A percentile compares a stretch with the other conserved stretches of the same genome.
Conservation (phyloP, 495 filamentous ascomycete genomes). For the Apiosordaria backusii region DNA sequence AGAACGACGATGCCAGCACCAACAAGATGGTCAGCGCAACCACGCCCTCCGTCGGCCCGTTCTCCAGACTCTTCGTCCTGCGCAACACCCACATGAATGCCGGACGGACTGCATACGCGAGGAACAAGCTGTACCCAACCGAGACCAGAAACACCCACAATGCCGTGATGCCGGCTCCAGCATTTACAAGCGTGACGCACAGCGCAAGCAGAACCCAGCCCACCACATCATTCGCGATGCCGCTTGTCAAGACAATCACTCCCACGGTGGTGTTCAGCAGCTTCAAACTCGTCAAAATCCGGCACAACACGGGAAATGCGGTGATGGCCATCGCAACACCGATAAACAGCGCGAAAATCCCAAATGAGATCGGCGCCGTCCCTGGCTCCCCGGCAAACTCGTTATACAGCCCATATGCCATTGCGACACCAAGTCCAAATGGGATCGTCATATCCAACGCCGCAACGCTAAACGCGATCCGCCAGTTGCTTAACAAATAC, state of each 20-base stretch:
- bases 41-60: constrained; percentile 80
- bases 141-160: constrained; percentile 75
- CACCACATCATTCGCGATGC: constrained; percentile 84
- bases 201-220: constrained; percentile 92
- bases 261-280: constrained; percentile 79
- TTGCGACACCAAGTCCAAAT: constrained; percentile 60
- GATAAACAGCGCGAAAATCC: constrained; percentile 82
- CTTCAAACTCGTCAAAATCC: constrained; percentile 87
- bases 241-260: constrained; percentile 82
- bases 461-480: constrained; percentile 71
- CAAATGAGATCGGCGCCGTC: constrained; percentile 66
- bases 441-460: constrained; percentile 78
- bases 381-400: constrained; percentile 67
- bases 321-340: constrained; percentile 93
- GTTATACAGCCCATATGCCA: constrained; percentile 81
- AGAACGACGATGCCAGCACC: constrained; percentile 78
- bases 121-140: constrained; percentile 69
- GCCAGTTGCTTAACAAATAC: constrained; percentile 81
- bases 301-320: constrained; percentile 91
- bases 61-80: constrained; percentile 69
- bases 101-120: constrained; percentile 70
- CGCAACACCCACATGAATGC: constrained; percentile 68
- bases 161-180: constrained; percentile 74
- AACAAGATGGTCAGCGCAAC: constrained; percentile 76
- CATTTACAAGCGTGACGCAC: constrained; percentile 88